Evolutionary conservation across 2,329 filamentous ascomycete species (phyloP).

Genomic region (Paracorniculantispora psalliotae): DNA sequence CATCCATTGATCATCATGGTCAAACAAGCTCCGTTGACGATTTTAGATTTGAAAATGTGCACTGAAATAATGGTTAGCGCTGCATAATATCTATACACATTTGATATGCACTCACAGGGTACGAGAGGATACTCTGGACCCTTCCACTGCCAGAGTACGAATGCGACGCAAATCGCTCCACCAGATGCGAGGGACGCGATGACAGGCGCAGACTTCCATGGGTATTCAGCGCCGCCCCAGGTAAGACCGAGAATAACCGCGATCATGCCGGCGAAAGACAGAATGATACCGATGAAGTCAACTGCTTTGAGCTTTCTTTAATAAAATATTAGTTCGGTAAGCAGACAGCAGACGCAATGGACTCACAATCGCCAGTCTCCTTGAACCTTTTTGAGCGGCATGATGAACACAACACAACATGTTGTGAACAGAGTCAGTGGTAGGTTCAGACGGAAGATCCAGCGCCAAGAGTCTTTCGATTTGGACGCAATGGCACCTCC

Average conservation of each 20-base stretch:
- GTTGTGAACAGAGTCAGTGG: conserved; percentile 46
- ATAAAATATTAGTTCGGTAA: neutral
- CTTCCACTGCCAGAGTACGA: conserved; percentile 50
- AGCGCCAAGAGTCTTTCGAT: conserved; percentile 43
- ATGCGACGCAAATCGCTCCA: conserved; percentile 37
- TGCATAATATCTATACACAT: neutral
- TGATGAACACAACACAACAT: conserved; percentile 45
- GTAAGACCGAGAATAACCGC: conserved; percentile 47
- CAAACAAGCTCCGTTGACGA: conserved; percentile 50
- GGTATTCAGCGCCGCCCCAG: conserved; percentile 56
- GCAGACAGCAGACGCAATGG: neutral
- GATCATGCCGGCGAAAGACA: conserved; percentile 41
- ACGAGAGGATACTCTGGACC: conserved; percentile 44
- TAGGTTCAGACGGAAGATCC: conserved; percentile 51
- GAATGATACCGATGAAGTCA: conserved; percentile 43
- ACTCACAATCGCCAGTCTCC: conserved; percentile 44
- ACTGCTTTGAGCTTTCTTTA: conserved; percentile 43
- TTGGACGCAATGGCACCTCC: conserved; percentile 46
- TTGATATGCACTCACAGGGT: conserved; percentile 30
- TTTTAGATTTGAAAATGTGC: conserved; percentile 48
- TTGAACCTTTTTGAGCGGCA: conserved; percentile 50
- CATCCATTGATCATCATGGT: conserved; percentile 56
- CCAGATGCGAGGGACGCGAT: conserved; percentile 51
- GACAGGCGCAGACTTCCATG: conserved; percentile 51
- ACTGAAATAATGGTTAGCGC: conserved; percentile 27